Conservation (phyloP, 305 asterid genomes). For the Solanum hybrid region DNA sequence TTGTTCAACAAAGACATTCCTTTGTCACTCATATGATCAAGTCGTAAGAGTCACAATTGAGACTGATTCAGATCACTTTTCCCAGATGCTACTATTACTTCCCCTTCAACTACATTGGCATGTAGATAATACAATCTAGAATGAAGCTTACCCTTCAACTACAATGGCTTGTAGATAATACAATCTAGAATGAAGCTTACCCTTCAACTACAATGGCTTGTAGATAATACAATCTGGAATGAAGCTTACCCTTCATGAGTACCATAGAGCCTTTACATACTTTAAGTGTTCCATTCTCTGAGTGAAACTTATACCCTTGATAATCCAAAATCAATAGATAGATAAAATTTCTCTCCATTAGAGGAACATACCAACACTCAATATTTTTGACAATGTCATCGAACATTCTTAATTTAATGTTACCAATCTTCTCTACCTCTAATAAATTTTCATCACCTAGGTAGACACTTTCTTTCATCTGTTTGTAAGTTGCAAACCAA, state of each 20-base stretch:
- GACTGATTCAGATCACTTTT: not conserved
- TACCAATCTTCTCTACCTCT: not conserved
- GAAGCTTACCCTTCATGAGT: not conserved
- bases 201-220: not conserved
- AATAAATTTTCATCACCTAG: not conserved
- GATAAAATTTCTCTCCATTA: not conserved
- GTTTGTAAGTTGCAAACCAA: not conserved
- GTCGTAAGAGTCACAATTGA: not conserved
- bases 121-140: not conserved
- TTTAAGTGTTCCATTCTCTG: not conserved
- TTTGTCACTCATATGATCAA: not conserved
- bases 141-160: not conserved
- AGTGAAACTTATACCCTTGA: not conserved
- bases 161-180: not conserved
- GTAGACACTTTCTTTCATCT: not conserved
- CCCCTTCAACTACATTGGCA: not conserved
- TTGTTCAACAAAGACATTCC: not conserved
- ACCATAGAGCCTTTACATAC: not conserved
- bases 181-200: not conserved
- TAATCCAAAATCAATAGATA: not conserved
- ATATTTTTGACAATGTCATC: not conserved
- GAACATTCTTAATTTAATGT: too few relatives aligned
- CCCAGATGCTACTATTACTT: not conserved
- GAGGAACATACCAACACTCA: not conserved
- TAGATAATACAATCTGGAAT: not conserved